Evolutionary conservation across 768 basidiomycete genomes (phyloP), one percentile per base, ranked within the genome.

Genomic region (Steccherinum ochraceum): DNA sequence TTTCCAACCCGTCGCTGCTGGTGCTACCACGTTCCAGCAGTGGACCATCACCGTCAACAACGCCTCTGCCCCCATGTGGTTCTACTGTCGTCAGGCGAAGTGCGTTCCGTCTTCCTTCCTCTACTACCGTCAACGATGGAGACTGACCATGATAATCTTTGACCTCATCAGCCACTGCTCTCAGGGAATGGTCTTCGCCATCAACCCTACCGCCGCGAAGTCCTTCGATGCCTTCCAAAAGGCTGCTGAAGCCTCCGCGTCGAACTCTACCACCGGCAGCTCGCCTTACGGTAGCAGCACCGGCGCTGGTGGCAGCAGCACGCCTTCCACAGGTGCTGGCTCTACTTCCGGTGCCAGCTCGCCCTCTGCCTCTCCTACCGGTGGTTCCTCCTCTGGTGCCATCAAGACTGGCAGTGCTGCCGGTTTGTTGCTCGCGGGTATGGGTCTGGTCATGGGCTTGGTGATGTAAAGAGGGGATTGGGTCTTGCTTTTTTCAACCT

Each of bases 111-210:
- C 18, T 27, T 27, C 4, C 16, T 40, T 13, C 4, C 30, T 24
- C 44, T 7, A 20, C 5, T 19, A 35, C 13, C 47, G 24, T 46
- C 26, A 39, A 39, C 47, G 10, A n/a, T n/a, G n/a, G n/a, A n/a
- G n/a, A n/a, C n/a, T n/a, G n/a, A n/a, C n/a, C n/a, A n/a, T n/a
- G n/a, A n/a, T n/a, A n/a, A 40, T 40, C 46, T 2, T 40, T 23
- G 18, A 40, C 20, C 39, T 40, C 48, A 7, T 20, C 51, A 75
- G 68, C 52, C 79, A 80, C 62, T 84, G 81, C 61, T 52, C 66
- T 25, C 23, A 44, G 4, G 81, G 81, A 56, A 81, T 82, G 81
- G 81, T 84, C 44, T 81, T 83, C 61, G 74, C 79, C 26, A 63
- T 81, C 26, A 81, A 81, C 60, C 72, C 75, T 10, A 71, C 70